phyloP scores from a whole-genome alignment of 1,139 yeast genomes.

The Yarrowia galli region DNA sequence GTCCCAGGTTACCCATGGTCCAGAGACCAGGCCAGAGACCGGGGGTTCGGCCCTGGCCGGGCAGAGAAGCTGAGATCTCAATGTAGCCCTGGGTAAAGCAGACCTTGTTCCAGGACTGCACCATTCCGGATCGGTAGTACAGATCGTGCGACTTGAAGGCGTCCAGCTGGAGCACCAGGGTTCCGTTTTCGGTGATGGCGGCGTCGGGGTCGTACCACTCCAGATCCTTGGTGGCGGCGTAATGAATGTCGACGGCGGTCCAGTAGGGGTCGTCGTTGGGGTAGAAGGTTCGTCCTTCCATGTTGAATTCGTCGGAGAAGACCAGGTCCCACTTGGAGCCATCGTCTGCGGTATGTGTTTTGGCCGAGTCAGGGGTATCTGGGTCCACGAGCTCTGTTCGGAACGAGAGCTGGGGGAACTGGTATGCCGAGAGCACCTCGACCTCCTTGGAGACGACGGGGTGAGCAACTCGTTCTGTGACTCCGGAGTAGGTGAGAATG shows the following conservation, averaged over 20 bases:
- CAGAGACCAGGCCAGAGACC: slow-evolving; percentile 94
- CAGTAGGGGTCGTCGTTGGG: slow-evolving; percentile 86
- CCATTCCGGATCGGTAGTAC: slow-evolving; percentile 82
- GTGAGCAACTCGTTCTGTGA: slow-evolving; percentile 47
- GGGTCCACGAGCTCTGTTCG: slow-evolving; percentile 72
- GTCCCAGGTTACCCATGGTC: slow-evolving; percentile 85
- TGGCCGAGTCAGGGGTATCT: slow-evolving; percentile 72
- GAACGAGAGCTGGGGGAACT: slow-evolving; percentile 51
- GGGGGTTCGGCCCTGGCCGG: slow-evolving; percentile 70
- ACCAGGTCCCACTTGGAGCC: slow-evolving; percentile 76
- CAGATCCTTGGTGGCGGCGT: slow-evolving; percentile 79
- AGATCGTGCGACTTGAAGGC: slow-evolving; percentile 74
- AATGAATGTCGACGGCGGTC: slow-evolving; percentile 76
- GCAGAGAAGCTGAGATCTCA: slow-evolving; percentile 73
- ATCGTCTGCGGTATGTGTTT: slow-evolving; percentile 55
- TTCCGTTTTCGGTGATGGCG: slow-evolving; percentile 69
- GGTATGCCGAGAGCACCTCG: slow-evolving; percentile 33
- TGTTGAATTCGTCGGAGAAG: slow-evolving; percentile 84
- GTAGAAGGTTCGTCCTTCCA: slow-evolving; percentile 82
- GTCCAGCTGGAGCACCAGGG: slow-evolving; percentile 70
- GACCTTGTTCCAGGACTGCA: slow-evolving; percentile 82
- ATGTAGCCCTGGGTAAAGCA: slow-evolving; percentile 80
- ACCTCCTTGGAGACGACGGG: slow-evolving; percentile 36
- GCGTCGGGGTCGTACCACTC: slow-evolving; percentile 95
- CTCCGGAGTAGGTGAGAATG: slow-evolving; percentile 76